Base-by-base conservation (phyloP, 805 yeast species). In the Pichia pseudocactophila region DNA sequence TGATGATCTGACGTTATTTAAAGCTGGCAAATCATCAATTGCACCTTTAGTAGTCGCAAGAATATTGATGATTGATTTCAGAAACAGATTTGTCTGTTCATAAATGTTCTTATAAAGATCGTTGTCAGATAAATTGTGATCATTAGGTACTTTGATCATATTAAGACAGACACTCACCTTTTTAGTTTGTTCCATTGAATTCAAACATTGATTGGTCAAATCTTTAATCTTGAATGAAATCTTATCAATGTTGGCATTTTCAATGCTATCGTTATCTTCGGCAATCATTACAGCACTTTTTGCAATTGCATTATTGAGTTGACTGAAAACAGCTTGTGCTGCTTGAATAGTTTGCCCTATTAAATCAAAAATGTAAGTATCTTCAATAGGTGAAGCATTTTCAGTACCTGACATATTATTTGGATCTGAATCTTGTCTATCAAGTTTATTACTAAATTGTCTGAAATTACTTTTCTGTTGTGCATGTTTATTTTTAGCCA, bases 121-220 rank as follows among this genome's bases (percentile, higher is more conserved):
- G 34, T 62, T 61, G 38, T 52, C 58, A 5, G 32, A 15, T 4
- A 25, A 27, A 15, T 34, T 16, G 8, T 48, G 41, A 2, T 26
- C 28, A 8, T 44, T 35, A 30, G 36, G 13, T 15, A 69, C 62
- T 28, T 77, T 59, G 27, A 78, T 69, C 2, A 71, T 63, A 11
- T 68, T 64, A 39, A 89, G 64, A 41, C 78, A 73, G 12, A 65
- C 64, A 45, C 74, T 74, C 38, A 86, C 69, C 44, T 79, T 64
- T 49, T 80, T 78, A 9, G 95, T 83, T 34, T 82, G 73, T n/a
- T 86, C 95, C 73, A 83, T 80, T 1, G 95, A 84, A 16, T 77
- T 67, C 42, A 83, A 75, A 57, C 95, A 87, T 11, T 85, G 82
- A 36, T 69, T 71, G 0, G 94, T 81, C 38, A 89, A 66, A 38